Percentiles rank a stretch among this genome's conserved stretches.
Conservation (phyloP, 2,329 filamentous ascomycete genomes). For the Metarhizium album region DNA sequence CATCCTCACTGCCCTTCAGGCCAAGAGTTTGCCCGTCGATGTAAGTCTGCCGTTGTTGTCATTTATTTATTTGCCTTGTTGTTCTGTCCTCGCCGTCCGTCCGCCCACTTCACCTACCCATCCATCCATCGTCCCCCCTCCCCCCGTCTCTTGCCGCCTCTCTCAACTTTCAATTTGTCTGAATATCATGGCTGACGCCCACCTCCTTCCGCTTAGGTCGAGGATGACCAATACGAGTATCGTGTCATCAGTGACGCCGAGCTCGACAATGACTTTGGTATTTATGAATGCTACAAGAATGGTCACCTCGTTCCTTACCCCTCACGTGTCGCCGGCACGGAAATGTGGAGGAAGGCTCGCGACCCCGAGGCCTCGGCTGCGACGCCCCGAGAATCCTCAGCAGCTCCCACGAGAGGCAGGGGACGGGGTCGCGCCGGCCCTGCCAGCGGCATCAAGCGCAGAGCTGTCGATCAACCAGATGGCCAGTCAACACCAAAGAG, state of each 20-base stretch:
- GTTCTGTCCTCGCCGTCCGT: slow-evolving; percentile 5
- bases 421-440: slow-evolving; percentile 23
- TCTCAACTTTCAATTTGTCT: neutral
- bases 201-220: slow-evolving; percentile 19
- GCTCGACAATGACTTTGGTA: slow-evolving; percentile 30
- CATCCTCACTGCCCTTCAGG: slow-evolving; percentile 31
- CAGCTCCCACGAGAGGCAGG: slow-evolving; percentile 19
- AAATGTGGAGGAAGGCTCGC: slow-evolving; percentile 28
- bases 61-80: neutral
- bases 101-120: slow-evolving; percentile 9
- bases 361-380: slow-evolving; percentile 27
- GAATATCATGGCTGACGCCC: slow-evolving; percentile 4
- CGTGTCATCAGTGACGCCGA: slow-evolving; percentile 34
- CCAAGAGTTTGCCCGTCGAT: slow-evolving; percentile 35
- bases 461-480: slow-evolving; percentile 38
- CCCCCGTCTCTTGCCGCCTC: neutral
- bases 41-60: slow-evolving; percentile 26
- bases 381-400: slow-evolving; percentile 14
- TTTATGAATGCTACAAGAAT: slow-evolving; percentile 30
- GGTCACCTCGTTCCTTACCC: slow-evolving; percentile 35
- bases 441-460: slow-evolving; percentile 34
- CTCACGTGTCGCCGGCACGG: slow-evolving; percentile 30
- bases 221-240: slow-evolving; percentile 34
- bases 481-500: slow-evolving; percentile 40
- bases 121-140: neutral